Conservation (phyloP, 164 flowering plant genomes). For the Brasenia schreberi region DNA sequence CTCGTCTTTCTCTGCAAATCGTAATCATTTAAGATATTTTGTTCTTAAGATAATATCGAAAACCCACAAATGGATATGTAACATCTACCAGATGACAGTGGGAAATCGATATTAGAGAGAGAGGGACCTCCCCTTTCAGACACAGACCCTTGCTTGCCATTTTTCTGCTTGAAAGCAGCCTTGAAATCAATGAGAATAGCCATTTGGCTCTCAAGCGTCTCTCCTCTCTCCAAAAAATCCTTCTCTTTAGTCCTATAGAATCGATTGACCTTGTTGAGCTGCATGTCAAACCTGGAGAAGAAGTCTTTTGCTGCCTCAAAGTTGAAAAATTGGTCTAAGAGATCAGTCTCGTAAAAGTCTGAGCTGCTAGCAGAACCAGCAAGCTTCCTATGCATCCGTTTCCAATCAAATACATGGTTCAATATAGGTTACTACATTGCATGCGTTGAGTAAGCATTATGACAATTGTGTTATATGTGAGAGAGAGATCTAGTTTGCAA, state of each 20-base stretch:
- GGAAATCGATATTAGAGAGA: conserved; percentile 30
- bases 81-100: not conserved
- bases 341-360: conserved; percentile 72
- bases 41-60: too few relatives aligned
- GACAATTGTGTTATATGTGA: too few relatives aligned
- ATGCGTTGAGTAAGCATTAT: too few relatives aligned
- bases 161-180: conserved; percentile 28
- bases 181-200: conserved; percentile 60
- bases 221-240: conserved; percentile 85
- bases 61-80: too few relatives aligned
- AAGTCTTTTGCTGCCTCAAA: conserved; percentile 58
- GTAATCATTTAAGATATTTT: too few relatives aligned
- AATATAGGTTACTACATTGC: too few relatives aligned
- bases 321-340: conserved; percentile 69
- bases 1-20: not conserved
- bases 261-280: conserved; percentile 89
- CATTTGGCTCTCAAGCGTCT: conserved; percentile 65
- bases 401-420: not conserved
- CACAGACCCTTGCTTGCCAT: conserved; percentile 17
- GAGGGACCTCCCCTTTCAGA: conserved; percentile 32
- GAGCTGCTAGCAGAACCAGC: conserved; percentile 60
- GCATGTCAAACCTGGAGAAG: conserved; percentile 56
- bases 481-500: not conserved
- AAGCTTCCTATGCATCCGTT: conserved; percentile 75
- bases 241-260: conserved; percentile 70